These are phyloP conservation scores for Monilinia vaccinii-corymbosi DNA, from an alignment of 2,329 filamentous ascomycete genomes.

Conservation along the genomic window DNA sequence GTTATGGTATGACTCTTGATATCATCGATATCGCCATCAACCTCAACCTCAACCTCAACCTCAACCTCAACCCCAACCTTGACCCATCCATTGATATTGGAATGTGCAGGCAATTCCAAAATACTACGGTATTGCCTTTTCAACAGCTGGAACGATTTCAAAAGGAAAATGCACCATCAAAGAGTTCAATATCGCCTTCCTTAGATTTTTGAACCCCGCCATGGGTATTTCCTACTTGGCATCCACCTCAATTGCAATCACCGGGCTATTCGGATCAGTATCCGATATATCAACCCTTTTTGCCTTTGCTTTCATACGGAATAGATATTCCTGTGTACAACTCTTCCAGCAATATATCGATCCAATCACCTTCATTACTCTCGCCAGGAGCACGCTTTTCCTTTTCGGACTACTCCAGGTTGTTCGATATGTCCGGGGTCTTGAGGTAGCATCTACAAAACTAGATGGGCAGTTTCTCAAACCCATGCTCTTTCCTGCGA, in stretches of 20 bases:
- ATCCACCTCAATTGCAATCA: not conserved
- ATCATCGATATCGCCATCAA: too few relatives aligned
- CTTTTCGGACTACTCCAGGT: constrained; percentile 17
- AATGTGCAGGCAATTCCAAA: too few relatives aligned
- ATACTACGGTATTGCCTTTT: not conserved
- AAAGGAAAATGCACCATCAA: constrained; percentile 1
- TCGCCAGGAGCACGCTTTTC: not conserved
- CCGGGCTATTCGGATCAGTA: not conserved
- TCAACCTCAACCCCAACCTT: not conserved
- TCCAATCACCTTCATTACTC: constrained; percentile 9
- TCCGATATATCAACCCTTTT: constrained; percentile 7
- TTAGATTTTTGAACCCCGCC: not conserved
- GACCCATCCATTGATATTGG: not conserved
- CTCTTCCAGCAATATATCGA: constrained; percentile 10
- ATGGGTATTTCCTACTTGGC: constrained; percentile 2
- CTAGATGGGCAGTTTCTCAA: constrained; percentile 13
- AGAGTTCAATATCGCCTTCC: not conserved
- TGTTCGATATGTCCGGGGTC: constrained; percentile 15
- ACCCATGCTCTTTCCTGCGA: constrained; percentile 54
- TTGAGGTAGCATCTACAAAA: constrained; percentile 7
- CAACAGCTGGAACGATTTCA: not conserved
- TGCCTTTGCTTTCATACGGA: constrained; percentile 8
- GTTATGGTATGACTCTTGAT: not conserved
- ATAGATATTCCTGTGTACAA: constrained; percentile 7
- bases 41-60: not conserved